Evolutionary conservation across 192 early-diverging fungal species (phyloP).

Genomic region (Podila epicladia): DNA sequence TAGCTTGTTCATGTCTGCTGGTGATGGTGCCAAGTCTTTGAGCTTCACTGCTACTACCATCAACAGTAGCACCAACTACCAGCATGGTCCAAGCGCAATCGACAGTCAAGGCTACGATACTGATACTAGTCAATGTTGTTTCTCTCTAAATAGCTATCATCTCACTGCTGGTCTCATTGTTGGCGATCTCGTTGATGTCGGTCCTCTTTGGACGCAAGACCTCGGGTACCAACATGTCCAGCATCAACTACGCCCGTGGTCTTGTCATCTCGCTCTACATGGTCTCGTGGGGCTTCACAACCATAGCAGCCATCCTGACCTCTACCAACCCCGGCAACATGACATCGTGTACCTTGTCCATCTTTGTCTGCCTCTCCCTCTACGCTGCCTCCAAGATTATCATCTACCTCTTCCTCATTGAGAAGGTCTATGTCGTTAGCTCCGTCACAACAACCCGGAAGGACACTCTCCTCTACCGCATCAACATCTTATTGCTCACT

Average conservation of each 20-base stretch:
- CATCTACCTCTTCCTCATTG: slow-evolving; percentile 59
- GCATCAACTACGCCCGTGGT: slow-evolving; percentile 55
- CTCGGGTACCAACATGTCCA: slow-evolving; percentile 41
- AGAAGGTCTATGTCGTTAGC: slow-evolving; percentile 47
- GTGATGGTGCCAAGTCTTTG: too few relatives aligned
- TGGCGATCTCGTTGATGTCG: slow-evolving; percentile 52
- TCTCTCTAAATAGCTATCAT: slow-evolving; percentile 16
- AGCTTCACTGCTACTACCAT: too few relatives aligned
- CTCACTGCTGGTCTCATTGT: slow-evolving; percentile 51
- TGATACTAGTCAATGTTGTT: not conserved
- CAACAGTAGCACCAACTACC: not conserved
- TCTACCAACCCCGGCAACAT: slow-evolving; percentile 57
- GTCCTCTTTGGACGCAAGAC: slow-evolving; percentile 53
- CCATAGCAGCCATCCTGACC: slow-evolving; percentile 45
- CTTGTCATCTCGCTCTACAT: slow-evolving; percentile 54
- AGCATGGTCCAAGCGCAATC: not conserved
- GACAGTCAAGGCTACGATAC: not conserved
- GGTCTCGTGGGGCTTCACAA: slow-evolving; percentile 56
- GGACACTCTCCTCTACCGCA: slow-evolving; percentile 25
- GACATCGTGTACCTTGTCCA: slow-evolving; percentile 48
- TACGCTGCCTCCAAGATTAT: slow-evolving; percentile 55
- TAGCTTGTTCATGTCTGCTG: too few relatives aligned
- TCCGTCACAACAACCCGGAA: slow-evolving; percentile 32
- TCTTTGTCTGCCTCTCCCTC: slow-evolving; percentile 51
- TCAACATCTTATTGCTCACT: slow-evolving; percentile 34